Percentiles rank a stretch among this genome's conserved stretches.
These are phyloP conservation scores for Colletotrichum brevisporum DNA, from an alignment of 2,329 filamentous ascomycete genomes.

Conservation along the genomic window DNA sequence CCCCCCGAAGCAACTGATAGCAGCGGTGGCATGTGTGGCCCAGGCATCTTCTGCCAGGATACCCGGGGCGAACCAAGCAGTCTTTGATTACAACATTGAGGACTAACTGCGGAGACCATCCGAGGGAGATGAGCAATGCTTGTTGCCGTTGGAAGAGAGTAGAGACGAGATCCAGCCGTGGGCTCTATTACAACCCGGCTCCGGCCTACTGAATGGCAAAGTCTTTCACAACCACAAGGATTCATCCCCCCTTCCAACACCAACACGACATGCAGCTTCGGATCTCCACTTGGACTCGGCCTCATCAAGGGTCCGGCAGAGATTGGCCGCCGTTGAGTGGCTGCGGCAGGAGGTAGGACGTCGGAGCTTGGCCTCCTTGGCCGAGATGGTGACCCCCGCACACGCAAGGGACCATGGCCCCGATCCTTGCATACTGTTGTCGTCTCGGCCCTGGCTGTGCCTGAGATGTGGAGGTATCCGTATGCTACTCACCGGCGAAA, in stretches of 20 bases:
- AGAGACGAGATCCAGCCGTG: not conserved
- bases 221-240: not conserved
- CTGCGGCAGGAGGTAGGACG: slow-evolving; percentile 19
- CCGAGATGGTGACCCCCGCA: slow-evolving; percentile 26
- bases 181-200: not conserved
- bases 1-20: slow-evolving; percentile 14
- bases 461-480: slow-evolving; percentile 14
- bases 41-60: slow-evolving; percentile 19
- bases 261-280: slow-evolving; percentile 20
- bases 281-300: slow-evolving; percentile 30
- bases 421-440: slow-evolving; percentile 19
- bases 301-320: slow-evolving; percentile 21
- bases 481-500: slow-evolving; percentile 8
- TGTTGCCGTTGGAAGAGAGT: not conserved
- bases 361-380: slow-evolving; percentile 30
- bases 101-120: not conserved
- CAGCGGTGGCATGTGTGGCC: not conserved
- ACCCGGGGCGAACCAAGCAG: not conserved
- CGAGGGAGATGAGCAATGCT: slow-evolving; percentile 35
- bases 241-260: slow-evolving; percentile 1
- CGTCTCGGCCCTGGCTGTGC: slow-evolving; percentile 18
- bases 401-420: slow-evolving; percentile 1
- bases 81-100: slow-evolving; percentile 12
- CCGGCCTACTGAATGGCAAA: not conserved
- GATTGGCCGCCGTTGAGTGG: slow-evolving; percentile 31